Evolutionary conservation across 352 stramenopile genomes (phyloP).

Genomic region (Aphanomyces invadans): DNA sequence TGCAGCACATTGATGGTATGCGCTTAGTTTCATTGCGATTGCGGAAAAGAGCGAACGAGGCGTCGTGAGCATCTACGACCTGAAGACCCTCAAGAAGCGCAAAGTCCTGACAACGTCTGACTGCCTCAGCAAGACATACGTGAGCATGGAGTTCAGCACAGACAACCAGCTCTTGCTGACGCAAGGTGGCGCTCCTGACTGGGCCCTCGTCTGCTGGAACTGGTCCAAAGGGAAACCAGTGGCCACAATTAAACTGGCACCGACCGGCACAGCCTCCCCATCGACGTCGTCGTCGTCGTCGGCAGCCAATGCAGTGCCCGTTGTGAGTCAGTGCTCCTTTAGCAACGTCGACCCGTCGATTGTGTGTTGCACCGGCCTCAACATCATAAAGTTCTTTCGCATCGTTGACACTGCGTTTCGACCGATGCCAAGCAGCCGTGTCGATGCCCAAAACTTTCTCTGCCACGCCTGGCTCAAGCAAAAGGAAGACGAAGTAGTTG

Average conservation of each 20-base stretch:
- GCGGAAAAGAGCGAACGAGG: constrained; percentile 63
- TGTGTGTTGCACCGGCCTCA: constrained; percentile 72
- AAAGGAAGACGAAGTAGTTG: constrained; percentile 81
- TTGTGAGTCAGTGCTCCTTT: constrained; percentile 78
- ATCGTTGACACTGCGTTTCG: constrained; percentile 83
- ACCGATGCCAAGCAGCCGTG: constrained; percentile 67
- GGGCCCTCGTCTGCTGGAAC: constrained; percentile 88
- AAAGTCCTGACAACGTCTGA: constrained; percentile 82
- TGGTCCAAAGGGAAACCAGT: constrained; percentile 88
- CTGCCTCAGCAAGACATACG: constrained; percentile 48
- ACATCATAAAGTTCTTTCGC: constrained; percentile 85
- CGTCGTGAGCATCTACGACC: constrained; percentile 80
- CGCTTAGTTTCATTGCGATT: constrained; percentile 67
- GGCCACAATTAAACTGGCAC: constrained; percentile 53
- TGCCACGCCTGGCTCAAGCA: constrained; percentile 87
- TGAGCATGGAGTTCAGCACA: constrained; percentile 83
- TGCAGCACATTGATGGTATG: too few relatives aligned
- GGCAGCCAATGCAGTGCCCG: constrained; percentile 1
- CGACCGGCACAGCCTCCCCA: constrained; percentile 20
- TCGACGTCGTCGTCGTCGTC: too few relatives aligned
- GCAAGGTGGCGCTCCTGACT: constrained; percentile 75
- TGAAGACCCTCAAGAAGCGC: constrained; percentile 85
- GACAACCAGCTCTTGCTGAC: constrained; percentile 88
- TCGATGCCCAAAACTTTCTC: constrained; percentile 68
- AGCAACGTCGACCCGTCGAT: constrained; percentile 85